Evolutionary conservation across 805 yeast genomes (phyloP), one percentile per base, ranked within the genome.

Genomic region (Candida ortonii): DNA sequence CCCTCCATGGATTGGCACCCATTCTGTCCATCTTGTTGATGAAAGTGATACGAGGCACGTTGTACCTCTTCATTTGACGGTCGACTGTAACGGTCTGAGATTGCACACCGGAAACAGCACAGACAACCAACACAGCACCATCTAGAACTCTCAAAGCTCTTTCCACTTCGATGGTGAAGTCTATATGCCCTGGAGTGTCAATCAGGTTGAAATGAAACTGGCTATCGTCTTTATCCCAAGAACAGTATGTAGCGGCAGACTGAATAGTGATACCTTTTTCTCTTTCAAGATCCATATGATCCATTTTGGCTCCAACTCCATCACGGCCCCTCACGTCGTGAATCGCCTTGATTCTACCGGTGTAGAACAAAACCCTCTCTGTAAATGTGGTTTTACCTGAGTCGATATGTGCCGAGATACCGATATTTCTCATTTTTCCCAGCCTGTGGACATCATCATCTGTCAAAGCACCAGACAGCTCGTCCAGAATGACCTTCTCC

Each of bases 281-380:
- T 60, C 98, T 80, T 66, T 93, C 98, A 49, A 93, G 72, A 52
- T 93, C 98, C 98, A 93, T 93, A 42, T 89, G 90, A 64, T 93
- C 98, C 99, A 93, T 93, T 67, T 89, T 93, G 37, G 99, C 99
- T 42, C 99, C 99, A 39, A 93, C 97, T 48, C 88, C 81, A 61
- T 93, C 98, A 54, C 93, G 78, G 30, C 98, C 98, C 61, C 98
- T 75, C 28, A 85, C 97, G 64, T 89, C 97, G 57, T 89, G 97
- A 53, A 89, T 90, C 18, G 95, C 95, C 57, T 89, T 86, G 62
- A 93, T 93, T 58, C 98, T 77, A 41, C 98, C 98, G 3, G 98
- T 93, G 61, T 93, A 93, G 65, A 76, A 93, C 51, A 93, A 66
- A 20, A 93, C 98, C 61, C 98, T 84, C 65, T 93, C 98, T 11